Conservation (phyloP, 169 alveolate genomes). For the Plasmodium sp. region DNA sequence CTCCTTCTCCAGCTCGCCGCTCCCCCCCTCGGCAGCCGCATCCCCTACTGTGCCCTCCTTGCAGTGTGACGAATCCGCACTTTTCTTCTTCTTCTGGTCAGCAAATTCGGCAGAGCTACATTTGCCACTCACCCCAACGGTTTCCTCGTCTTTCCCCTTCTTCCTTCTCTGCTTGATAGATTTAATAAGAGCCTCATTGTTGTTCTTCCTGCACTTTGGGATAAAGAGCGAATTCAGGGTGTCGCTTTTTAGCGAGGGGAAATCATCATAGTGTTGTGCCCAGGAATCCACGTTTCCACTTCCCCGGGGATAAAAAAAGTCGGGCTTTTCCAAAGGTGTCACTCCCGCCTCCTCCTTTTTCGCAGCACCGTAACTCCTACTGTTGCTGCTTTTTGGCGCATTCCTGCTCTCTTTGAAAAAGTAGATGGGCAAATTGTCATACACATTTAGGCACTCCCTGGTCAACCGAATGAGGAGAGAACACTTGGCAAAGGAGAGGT, state of each 20-base stretch:
- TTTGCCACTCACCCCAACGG: not conserved
- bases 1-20: not conserved
- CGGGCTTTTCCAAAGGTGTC: not conserved
- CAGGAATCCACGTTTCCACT: not conserved
- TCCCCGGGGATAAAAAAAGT: not conserved
- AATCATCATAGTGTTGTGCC: constrained; percentile 3
- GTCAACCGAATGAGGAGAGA: constrained; percentile 30
- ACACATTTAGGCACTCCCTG: constrained; percentile 56
- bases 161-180: constrained; percentile 5
- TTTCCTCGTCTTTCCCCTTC: not conserved
- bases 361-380: not conserved
- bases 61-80: not conserved
- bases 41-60: not conserved
- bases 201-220: constrained; percentile 1
- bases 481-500: constrained; percentile 28
- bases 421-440: constrained; percentile 64
- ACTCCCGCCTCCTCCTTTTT: not conserved
- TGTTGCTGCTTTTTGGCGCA: no score
- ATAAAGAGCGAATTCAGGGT: not conserved
- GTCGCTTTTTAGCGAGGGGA: constrained; percentile 20
- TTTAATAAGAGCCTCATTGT: not conserved
- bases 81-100: constrained; percentile 5
- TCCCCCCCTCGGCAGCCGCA: not conserved
- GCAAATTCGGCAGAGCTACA: not conserved
- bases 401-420: constrained; percentile 42